Base-by-base conservation (phyloP, 306 rosid genomes). In the Cicer bijugum region DNA sequence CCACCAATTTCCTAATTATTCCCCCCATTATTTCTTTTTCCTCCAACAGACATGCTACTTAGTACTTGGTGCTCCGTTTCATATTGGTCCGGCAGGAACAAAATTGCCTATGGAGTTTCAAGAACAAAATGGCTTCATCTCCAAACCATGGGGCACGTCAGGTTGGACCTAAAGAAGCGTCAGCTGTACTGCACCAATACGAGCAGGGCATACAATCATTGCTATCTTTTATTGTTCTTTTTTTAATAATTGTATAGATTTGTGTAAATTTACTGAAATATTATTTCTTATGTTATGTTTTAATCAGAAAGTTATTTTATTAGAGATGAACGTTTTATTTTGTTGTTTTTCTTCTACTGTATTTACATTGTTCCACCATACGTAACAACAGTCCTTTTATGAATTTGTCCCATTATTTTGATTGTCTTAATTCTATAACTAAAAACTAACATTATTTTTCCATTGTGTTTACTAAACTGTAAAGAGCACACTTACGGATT, bases 321-420 rank as follows among this genome's bases (percentile, higher is more conserved):
- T 43, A 42, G 76, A 42, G 37, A 20, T 72, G 53, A 43, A 7
- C 8, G 9, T 12, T 12, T 7, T 52, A 58, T 58, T 72, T 58
- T 44, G 10, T 58, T 57, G 87, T 84, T 56, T 82, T 87, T 72
- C 60, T 61, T 78, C 62, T 64, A 16, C n/a, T 8, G 11, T 23
- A 50, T 11, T 15, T 16, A 63, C 55, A 59, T 35, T 46, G 62
- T 38, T 55, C 19, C 55, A 50, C 48, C 67, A 44, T 40, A 17
- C 5, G 10, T 20, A 47, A 46, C 65, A 55, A 1, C 57, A 7
- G 35, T 67, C 57, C 47, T 11, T 67, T 57, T 14, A 15, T 17
- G 61, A 67, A 43, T 45, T 44, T 46, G 66, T 60, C 17, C 47
- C 35, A 59, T 39, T 38, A 37, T 57, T 71, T 40, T 46, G 5